Evolutionary conservation across 768 basidiomycete genomes (phyloP).

Genomic region (Suillus ampliporus): DNA sequence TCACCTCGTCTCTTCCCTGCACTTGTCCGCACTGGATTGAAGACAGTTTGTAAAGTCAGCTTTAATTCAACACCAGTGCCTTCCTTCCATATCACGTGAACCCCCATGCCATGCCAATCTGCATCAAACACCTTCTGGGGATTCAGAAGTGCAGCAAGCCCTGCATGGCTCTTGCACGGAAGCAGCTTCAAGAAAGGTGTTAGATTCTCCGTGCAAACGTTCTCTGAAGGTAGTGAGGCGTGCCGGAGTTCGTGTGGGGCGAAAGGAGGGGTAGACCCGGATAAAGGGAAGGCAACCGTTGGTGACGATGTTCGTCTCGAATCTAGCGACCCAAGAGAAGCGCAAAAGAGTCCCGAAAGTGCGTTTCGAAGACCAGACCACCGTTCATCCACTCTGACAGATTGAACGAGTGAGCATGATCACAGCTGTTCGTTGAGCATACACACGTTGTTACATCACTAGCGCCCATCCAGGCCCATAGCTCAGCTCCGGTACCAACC

Average conservation of each 20-base stretch:
- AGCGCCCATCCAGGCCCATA: constrained; percentile 93
- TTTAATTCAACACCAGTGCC: constrained; percentile 65
- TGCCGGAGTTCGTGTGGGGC: constrained; percentile 67
- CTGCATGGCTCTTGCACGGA: constrained; percentile 90
- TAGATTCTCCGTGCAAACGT: constrained; percentile 97
- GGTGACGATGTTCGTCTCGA: constrained; percentile 78
- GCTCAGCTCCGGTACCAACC: constrained; percentile 85
- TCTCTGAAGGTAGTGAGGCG: constrained; percentile 79
- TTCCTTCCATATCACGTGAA: constrained; percentile 73
- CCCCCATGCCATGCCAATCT: constrained; percentile 88
- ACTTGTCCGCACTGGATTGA: constrained; percentile 71
- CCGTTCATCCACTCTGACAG: constrained; percentile 66
- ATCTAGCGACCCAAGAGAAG: constrained; percentile 82
- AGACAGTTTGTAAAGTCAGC: constrained; percentile 76
- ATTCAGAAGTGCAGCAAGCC: constrained; percentile 82
- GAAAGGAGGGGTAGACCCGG: constrained; percentile 54
- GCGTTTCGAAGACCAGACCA: constrained; percentile 91
- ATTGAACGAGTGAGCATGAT: constrained; percentile 12
- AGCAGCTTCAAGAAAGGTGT: constrained; percentile 95
- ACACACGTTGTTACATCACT: constrained; percentile 53
- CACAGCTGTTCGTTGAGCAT: not conserved
- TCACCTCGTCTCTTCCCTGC: constrained; percentile 60
- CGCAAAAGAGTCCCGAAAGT: constrained; percentile 93
- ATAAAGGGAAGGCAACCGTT: constrained; percentile 64
- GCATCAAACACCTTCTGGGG: constrained; percentile 88